Conservation (phyloP, 331 rosid genomes). For the Prunus yedoensis region DNA sequence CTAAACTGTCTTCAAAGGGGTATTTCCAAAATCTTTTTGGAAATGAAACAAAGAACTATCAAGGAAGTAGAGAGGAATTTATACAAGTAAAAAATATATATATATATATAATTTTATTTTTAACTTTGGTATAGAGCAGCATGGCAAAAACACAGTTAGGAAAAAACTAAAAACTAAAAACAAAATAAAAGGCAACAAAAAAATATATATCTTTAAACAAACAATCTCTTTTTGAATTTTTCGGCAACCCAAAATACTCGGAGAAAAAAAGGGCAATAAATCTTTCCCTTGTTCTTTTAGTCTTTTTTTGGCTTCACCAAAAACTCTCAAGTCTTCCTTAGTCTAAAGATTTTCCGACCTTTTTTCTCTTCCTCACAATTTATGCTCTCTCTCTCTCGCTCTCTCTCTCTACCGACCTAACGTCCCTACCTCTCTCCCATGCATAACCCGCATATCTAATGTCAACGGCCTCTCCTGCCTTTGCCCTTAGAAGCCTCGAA, state of each 20-base stretch:
- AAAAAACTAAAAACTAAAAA: background rate
- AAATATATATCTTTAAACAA: background rate
- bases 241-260: conserved; percentile 10
- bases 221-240: background rate
- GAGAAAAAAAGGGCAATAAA: background rate
- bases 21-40: too few species aligned
- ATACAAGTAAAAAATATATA: too few species aligned
- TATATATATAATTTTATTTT: background rate
- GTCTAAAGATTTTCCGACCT: conserved; percentile 32
- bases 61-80: too few species aligned
- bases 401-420: background rate
- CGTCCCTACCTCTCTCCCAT: background rate
- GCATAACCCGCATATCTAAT: background rate
- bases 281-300: background rate
- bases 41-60: too few species aligned
- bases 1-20: too few species aligned
- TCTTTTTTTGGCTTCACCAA: background rate
- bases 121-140: background rate
- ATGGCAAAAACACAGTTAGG: background rate
- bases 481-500: background rate
- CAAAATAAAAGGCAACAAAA: background rate
- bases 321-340: background rate
- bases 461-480: background rate
- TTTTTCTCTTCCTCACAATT: conserved; percentile 38
- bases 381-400: background rate